phyloP scores from a whole-genome alignment of 78 protist species.

The Neovahlkampfia damariscottae region DNA sequence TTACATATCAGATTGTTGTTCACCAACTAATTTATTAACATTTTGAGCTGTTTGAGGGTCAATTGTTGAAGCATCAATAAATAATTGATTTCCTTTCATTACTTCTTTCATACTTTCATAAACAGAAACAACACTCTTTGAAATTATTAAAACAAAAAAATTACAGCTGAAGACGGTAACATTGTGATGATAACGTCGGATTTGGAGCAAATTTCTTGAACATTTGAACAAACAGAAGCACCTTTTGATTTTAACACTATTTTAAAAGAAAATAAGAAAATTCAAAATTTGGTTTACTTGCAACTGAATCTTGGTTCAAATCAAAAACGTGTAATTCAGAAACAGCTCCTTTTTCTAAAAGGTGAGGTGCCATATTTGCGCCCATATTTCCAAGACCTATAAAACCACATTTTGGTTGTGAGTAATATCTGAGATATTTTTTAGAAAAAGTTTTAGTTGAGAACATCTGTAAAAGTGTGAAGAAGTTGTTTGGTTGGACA shows the following conservation, averaged over 20 bases:
- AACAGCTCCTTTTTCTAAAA: constrained; percentile 8
- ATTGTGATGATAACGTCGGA: constrained; percentile 58
- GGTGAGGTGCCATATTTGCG: constrained; percentile 59
- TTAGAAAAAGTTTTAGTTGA: too few species aligned
- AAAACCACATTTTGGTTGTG: too few species aligned
- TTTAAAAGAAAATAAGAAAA: background rate
- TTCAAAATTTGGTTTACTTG: too few species aligned
- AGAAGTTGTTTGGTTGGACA: too few species aligned
- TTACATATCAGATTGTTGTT: too few species aligned
- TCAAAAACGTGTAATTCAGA: background rate
- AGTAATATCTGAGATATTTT: too few species aligned
- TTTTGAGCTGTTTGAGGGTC: constrained; percentile 50
- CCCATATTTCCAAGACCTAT: constrained; percentile 90
- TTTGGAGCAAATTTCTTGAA: constrained; percentile 4
- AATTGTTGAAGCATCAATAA: constrained; percentile 70
- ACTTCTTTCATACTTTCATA: constrained; percentile 26
- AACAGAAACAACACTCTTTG: constrained; percentile 55
- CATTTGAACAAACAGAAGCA: background rate
- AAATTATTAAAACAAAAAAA: too few species aligned
- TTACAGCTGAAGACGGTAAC: too few species aligned
- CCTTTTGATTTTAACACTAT: constrained; percentile 4
- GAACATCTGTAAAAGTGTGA: too few species aligned
- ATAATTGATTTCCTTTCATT: constrained; percentile 14
- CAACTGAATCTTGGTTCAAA: background rate
- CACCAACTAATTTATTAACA: background rate